Conservation (phyloP, 352 stramenopile genomes). For the Pythium brassicae region DNA sequence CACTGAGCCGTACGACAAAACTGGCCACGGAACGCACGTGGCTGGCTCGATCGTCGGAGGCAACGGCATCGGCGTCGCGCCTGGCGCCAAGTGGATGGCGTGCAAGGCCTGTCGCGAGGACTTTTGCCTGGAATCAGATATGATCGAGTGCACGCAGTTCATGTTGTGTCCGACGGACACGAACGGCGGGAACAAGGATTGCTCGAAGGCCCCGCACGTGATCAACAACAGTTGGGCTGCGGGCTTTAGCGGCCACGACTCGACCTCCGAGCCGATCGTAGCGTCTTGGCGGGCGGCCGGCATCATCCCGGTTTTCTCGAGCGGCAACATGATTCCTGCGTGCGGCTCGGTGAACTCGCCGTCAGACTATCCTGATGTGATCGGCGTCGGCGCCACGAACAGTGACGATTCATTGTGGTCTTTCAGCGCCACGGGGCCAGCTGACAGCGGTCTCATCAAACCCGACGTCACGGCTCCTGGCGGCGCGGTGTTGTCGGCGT, state of each 20-base stretch:
- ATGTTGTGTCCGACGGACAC: conserved; percentile 19
- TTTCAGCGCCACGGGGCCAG: conserved; percentile 24
- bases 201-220: conserved; percentile 18
- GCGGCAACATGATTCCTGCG: conserved; percentile 9
- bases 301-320: conserved; percentile 19
- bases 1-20: conserved; percentile 8
- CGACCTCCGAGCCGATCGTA: background rate
- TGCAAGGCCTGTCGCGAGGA: conserved; percentile 11
- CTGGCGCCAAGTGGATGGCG: conserved; percentile 18
- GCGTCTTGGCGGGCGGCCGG: conserved; percentile 16
- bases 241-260: background rate
- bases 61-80: conserved; percentile 20
- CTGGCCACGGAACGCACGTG: conserved; percentile 18
- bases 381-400: conserved; percentile 15
- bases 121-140: conserved; percentile 5
- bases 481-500: conserved; percentile 9
- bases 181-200: conserved; percentile 11
- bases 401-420: conserved; percentile 13
- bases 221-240: conserved; percentile 23
- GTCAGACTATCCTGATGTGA: conserved; percentile 8
- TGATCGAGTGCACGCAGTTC: conserved; percentile 21
- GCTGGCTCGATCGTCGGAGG: conserved; percentile 10
- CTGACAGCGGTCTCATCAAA: conserved; percentile 14
- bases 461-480: conserved; percentile 23
- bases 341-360: conserved; percentile 4